Conservation (phyloP, 148 eudicot species). For the Vaccinium myrtillus region DNA sequence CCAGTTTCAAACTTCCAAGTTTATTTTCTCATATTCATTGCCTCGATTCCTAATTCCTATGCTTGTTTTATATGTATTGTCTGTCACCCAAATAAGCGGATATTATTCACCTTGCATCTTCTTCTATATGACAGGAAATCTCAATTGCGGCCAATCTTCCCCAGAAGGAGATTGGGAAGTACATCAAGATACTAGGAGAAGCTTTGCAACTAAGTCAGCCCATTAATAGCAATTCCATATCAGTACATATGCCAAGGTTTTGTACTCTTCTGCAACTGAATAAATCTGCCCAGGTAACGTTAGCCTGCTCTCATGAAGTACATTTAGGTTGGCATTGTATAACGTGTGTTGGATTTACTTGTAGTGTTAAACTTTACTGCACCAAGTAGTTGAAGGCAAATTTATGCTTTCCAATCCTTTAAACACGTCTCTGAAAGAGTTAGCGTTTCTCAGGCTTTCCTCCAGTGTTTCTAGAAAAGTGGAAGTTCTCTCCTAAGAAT, state of each 20-base stretch:
- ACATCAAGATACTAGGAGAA: conserved; percentile 97
- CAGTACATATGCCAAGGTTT: conserved; percentile 98
- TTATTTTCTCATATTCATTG: neutral
- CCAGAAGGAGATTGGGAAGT: conserved; percentile 97
- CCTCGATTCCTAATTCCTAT: neutral
- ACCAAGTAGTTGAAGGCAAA: neutral
- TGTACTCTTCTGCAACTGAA: conserved; percentile 97
- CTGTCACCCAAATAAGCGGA: neutral
- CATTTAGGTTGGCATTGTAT: neutral
- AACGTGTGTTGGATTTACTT: too few species aligned
- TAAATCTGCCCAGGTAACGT: conserved; percentile 91
- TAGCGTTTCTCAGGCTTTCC: neutral
- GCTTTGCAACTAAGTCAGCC: conserved; percentile 97
- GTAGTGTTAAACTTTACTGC: neutral
- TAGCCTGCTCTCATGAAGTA: neutral
- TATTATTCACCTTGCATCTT: conserved; percentile 6
- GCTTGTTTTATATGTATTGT: neutral
- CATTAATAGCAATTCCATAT: conserved; percentile 94
- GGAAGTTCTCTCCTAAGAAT: neutral
- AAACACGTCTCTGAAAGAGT: neutral
- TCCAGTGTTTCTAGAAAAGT: neutral
- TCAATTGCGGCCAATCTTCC: conserved; percentile 97
- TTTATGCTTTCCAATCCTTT: neutral
- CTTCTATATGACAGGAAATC: conserved; percentile 59
- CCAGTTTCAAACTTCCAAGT: neutral